Percentiles rank a stretch among this genome's conserved stretches.
Evolutionary conservation across 1,284 basidiomycete species (phyloP).

Genomic region (Pterula multifida): DNA sequence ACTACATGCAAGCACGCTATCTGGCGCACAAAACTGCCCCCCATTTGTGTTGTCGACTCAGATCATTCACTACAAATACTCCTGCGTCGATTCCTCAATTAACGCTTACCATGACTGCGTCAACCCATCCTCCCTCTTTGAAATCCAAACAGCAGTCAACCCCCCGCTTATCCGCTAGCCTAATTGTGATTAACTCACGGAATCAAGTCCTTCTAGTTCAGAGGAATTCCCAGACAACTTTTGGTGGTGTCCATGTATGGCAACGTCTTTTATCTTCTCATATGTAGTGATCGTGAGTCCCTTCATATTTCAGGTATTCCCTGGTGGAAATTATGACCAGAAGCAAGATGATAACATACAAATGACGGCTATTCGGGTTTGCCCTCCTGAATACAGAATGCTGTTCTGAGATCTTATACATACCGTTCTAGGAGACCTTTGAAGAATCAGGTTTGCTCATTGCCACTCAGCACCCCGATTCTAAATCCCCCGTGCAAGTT

Average conservation of each 20-base stretch:
- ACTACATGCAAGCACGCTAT: neutral
- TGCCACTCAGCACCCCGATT: conserved; percentile 19
- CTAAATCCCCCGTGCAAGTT: conserved; percentile 20
- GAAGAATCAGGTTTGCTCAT: conserved; percentile 60
- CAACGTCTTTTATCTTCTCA: neutral
- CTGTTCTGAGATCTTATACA: neutral
- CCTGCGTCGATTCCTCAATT: no score
- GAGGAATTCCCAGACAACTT: conserved; percentile 48
- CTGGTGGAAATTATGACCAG: conserved; percentile 55
- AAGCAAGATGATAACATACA: conserved; percentile 41
- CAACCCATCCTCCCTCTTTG: no score
- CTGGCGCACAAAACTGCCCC: neutral
- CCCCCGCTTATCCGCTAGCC: conserved; percentile 50
- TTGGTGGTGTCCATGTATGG: conserved; percentile 49
- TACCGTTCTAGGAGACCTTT: conserved; percentile 40
- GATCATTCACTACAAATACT: no score
- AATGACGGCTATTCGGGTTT: conserved; percentile 45
- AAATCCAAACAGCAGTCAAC: no score
- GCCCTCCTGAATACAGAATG: neutral
- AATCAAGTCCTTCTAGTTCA: conserved; percentile 63
- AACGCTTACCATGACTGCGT: no score
- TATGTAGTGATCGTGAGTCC: neutral
- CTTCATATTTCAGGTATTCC: conserved; percentile 47
- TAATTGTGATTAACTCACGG: conserved; percentile 46
- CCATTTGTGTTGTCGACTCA: no score